A percentile compares a stretch with the other conserved stretches of the same genome.
These are phyloP conservation scores for Umbilicus rupestris DNA, from an alignment of 164 flowering plant genomes.

Conservation along the genomic window DNA sequence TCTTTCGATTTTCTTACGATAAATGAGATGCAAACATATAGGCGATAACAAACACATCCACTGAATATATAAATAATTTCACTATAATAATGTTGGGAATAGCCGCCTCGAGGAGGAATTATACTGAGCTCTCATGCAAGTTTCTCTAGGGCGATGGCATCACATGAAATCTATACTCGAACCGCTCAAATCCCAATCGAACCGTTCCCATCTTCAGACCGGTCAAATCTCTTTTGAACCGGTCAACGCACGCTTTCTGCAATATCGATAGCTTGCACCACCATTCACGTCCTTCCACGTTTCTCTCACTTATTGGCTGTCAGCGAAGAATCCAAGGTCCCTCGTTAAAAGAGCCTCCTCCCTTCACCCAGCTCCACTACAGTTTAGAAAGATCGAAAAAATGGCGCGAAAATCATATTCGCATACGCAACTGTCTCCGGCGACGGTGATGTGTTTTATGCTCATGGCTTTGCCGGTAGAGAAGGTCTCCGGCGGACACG, in stretches of 20 bases:
- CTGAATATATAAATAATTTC: too few relatives aligned
- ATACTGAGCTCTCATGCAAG: too few relatives aligned
- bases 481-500: constrained; percentile 23
- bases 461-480: constrained; percentile 9
- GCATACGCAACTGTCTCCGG: constrained; percentile 12
- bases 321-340: constrained; percentile 23
- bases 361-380: not conserved
- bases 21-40: too few relatives aligned
- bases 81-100: too few relatives aligned
- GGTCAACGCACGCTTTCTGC: constrained; percentile 16
- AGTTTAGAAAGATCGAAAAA: not conserved
- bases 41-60: too few relatives aligned
- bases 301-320: constrained; percentile 8
- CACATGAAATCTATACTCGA: too few relatives aligned
- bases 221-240: not conserved
- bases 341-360: constrained; percentile 15
- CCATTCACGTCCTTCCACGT: constrained; percentile 22
- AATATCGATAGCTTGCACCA: constrained; percentile 16
- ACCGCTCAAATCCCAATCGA: not conserved
- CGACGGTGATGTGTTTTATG: constrained; percentile 17
- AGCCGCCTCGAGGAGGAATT: too few relatives aligned
- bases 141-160: too few relatives aligned
- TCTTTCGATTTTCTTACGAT: too few relatives aligned
- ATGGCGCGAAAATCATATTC: constrained; percentile 45
- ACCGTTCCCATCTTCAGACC: not conserved